phyloP scores from a whole-genome alignment of 2,329 filamentous ascomycete species.

The Cadophora luteo-olivacea region DNA sequence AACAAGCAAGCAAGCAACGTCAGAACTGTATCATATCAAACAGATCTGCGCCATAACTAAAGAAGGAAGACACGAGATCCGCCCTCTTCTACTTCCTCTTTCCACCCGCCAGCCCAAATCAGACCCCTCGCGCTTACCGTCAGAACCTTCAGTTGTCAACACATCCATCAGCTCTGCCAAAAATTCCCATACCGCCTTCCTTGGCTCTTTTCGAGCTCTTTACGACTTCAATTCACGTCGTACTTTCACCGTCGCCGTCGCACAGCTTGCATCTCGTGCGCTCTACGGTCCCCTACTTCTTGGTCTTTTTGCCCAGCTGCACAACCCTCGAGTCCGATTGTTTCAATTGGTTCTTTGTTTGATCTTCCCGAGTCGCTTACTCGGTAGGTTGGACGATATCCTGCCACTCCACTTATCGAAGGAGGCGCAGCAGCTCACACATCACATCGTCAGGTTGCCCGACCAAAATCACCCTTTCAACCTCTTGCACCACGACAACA shows the following conservation, averaged over 20 bases:
- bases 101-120: background rate
- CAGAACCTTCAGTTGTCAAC: background rate
- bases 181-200: background rate
- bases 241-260: conserved; percentile 4
- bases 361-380: conserved; percentile 11
- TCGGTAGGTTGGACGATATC: conserved; percentile 13
- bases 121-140: background rate
- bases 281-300: background rate
- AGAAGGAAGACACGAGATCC: background rate
- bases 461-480: background rate
- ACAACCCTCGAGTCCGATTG: conserved; percentile 16
- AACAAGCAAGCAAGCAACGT: conserved; percentile 10
- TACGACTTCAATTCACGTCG: background rate
- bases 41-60: background rate
- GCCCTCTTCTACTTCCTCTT: background rate
- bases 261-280: conserved; percentile 13
- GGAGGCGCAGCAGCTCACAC: conserved; percentile 24
- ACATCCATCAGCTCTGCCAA: no score
- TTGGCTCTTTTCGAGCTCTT: background rate
- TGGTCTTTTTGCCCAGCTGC: conserved; percentile 3
- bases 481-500: background rate
- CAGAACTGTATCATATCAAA: background rate
- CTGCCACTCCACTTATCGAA: conserved; percentile 23
- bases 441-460: background rate
- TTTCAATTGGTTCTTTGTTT: conserved; percentile 17